phyloP scores from a whole-genome alignment of 176 grass and related monocot species.

The Neostapfia colusana region DNA sequence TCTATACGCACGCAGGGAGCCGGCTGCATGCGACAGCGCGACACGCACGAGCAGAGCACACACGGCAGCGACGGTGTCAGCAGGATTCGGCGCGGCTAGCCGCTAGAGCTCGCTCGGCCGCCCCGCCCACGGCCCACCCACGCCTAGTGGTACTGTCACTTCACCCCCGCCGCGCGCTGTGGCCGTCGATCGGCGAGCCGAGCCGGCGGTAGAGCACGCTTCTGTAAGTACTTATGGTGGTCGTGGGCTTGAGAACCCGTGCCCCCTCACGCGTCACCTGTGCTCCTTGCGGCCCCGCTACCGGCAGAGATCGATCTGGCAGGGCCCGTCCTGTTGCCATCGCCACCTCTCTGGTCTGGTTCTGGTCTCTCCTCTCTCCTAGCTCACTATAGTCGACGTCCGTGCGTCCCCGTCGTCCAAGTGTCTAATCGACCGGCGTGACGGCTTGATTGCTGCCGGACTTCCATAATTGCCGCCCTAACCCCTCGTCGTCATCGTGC shows the following conservation, averaged over 20 bases:
- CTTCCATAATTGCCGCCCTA: slow-evolving; percentile 15
- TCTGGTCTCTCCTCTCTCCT: not conserved
- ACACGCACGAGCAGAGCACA: not conserved
- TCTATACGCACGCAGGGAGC: not conserved
- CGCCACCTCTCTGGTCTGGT: not conserved
- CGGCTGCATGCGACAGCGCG: not conserved
- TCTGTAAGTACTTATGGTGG: too few relatives aligned
- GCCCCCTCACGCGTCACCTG: slow-evolving; percentile 29
- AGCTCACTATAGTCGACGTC: not conserved
- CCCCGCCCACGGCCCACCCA: too few relatives aligned
- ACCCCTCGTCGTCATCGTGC: not conserved
- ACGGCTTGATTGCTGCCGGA: slow-evolving; percentile 10
- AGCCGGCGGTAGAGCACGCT: not conserved
- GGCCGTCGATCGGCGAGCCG: not conserved
- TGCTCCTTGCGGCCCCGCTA: not conserved
- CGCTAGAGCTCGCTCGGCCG: not conserved
- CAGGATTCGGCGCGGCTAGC: not conserved
- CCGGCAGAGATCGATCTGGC: not conserved
- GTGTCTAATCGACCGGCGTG: slow-evolving; percentile 1
- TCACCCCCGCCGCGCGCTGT: not conserved
- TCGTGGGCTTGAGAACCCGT: too few relatives aligned
- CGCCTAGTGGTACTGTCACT: not conserved
- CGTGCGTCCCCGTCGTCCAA: slow-evolving; percentile 4
- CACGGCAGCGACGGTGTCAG: slow-evolving; percentile 17
- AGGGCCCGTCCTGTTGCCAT: not conserved